Conservation (phyloP, 495 filamentous ascomycete genomes). For the Hypomontagnella submonticulosa region DNA sequence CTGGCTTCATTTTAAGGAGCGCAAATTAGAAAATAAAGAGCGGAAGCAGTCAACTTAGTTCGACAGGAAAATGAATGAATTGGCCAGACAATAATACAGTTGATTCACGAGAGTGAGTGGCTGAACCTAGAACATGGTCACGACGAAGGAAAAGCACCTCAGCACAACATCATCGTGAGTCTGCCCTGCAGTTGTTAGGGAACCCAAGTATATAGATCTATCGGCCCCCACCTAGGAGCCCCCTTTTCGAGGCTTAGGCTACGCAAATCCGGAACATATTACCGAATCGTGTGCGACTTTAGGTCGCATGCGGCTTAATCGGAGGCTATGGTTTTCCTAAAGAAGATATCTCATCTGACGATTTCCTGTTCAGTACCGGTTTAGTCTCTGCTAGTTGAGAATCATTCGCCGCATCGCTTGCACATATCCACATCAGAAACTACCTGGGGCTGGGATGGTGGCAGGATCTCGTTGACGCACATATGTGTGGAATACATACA, state of each 20-base stretch:
- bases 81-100: background rate
- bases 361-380: slow-evolving; percentile 16
- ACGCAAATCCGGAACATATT: slow-evolving; percentile 29
- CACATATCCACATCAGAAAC: slow-evolving; percentile 17
- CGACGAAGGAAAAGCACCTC: background rate
- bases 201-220: slow-evolving; percentile 5
- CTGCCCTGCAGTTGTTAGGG: background rate
- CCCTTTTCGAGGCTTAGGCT: slow-evolving; percentile 19
- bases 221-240: background rate
- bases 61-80: slow-evolving; percentile 11
- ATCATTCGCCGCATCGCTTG: background rate
- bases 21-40: slow-evolving; percentile 10
- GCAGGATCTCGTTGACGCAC: slow-evolving; percentile 23
- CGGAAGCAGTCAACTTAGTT: slow-evolving; percentile 4
- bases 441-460: slow-evolving; percentile 21
- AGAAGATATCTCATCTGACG: slow-evolving; percentile 17
- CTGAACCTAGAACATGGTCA: slow-evolving; percentile 5
- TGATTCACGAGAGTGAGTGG: slow-evolving; percentile 26
- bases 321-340: slow-evolving; percentile 23
- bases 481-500: background rate
- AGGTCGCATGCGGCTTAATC: slow-evolving; percentile 13
- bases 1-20: slow-evolving; percentile 30
- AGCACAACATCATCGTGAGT: slow-evolving; percentile 19
- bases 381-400: slow-evolving; percentile 15
- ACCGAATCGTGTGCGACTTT: slow-evolving; percentile 18